Evolutionary conservation across 2,329 filamentous ascomycete species (phyloP).

Genomic region (Dothistroma pini): DNA sequence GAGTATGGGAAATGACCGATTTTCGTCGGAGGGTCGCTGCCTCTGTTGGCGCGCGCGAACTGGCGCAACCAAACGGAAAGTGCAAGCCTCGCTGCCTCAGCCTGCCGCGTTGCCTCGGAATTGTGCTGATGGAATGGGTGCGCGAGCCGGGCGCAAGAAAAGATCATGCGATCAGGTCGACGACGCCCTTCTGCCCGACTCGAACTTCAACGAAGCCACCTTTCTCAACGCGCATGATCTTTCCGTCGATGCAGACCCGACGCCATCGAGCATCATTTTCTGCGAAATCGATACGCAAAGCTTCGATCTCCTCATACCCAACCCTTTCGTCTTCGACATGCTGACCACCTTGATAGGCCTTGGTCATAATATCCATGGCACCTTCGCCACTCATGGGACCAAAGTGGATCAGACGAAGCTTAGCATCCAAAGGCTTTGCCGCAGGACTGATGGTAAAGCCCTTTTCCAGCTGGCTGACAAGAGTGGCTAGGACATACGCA

Average conservation of each 20-base stretch:
- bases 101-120: not conserved
- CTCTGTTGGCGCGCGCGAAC: constrained; percentile 8
- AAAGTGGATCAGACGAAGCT: constrained; percentile 71
- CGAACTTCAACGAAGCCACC: constrained; percentile 68
- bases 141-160: not conserved
- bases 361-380: constrained; percentile 72
- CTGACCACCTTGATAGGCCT: constrained; percentile 55
- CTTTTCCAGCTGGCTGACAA: constrained; percentile 78
- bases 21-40: not conserved
- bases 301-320: constrained; percentile 67
- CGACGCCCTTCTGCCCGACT: constrained; percentile 42
- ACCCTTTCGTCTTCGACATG: constrained; percentile 57
- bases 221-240: constrained; percentile 69
- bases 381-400: constrained; percentile 61
- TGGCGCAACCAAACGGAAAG: not conserved
- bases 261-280: constrained; percentile 74
- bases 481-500: constrained; percentile 70
- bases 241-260: constrained; percentile 87
- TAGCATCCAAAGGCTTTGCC: constrained; percentile 66
- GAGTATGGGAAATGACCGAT: not conserved
- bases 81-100: not conserved
- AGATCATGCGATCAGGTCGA: constrained; percentile 32
- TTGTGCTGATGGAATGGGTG: not conserved
- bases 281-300: constrained; percentile 61
- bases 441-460: constrained; percentile 77